phyloP scores from a whole-genome alignment of 2,329 filamentous ascomycete genomes.

The Tolypocladium nubicola region DNA sequence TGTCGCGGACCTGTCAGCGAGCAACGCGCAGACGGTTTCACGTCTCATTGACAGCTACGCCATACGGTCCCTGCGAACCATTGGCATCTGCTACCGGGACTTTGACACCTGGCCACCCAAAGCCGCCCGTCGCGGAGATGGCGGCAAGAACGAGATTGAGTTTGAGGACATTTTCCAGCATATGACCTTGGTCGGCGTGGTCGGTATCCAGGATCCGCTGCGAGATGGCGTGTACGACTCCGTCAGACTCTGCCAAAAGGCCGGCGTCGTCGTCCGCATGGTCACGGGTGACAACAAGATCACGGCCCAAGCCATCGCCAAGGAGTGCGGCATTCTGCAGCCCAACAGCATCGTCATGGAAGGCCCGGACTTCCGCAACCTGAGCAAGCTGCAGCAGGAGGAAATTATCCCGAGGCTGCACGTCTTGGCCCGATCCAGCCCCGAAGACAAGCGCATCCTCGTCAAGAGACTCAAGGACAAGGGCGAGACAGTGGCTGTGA shows the following conservation, averaged over 20 bases:
- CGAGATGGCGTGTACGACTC: conserved; percentile 65
- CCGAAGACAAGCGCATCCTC: conserved; percentile 66
- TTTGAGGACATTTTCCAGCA: conserved; percentile 58
- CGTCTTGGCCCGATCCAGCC: conserved; percentile 64
- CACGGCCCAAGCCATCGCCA: conserved; percentile 69
- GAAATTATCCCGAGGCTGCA: conserved; percentile 59
- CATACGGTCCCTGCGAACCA: conserved; percentile 69
- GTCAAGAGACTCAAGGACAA: conserved; percentile 61
- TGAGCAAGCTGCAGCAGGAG: conserved; percentile 54
- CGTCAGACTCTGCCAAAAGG: conserved; percentile 61
- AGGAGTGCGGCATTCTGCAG: conserved; percentile 66
- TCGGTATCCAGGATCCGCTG: conserved; percentile 74
- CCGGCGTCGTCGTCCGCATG: conserved; percentile 74
- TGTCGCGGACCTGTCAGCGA: conserved; percentile 33
- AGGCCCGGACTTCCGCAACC: conserved; percentile 66
- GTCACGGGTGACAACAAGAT: conserved; percentile 76
- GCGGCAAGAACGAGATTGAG: conserved; percentile 47
- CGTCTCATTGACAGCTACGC: conserved; percentile 69
- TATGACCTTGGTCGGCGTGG: conserved; percentile 59
- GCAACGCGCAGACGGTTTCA: conserved; percentile 47
- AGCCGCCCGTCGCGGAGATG: conserved; percentile 41
- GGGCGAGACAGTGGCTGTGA: conserved; percentile 71
- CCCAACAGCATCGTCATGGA: conserved; percentile 63
- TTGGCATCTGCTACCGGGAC: conserved; percentile 74
- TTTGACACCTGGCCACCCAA: conserved; percentile 77